Conservation (phyloP, 108 stramenopile species). For the Nitzschia sp. region DNA sequence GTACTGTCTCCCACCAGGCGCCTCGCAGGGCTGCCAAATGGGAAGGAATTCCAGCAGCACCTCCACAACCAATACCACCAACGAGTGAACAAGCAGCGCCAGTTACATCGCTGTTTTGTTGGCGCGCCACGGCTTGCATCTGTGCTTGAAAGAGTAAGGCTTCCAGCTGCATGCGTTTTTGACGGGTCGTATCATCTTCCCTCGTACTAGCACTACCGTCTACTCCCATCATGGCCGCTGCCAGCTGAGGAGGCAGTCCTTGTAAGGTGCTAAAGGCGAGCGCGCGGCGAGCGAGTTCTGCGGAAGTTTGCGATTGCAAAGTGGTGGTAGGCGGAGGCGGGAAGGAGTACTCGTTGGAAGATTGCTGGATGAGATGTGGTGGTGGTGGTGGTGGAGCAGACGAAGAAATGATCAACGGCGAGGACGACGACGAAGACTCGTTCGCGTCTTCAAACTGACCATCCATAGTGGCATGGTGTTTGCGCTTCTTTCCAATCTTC, state of each 20-base stretch:
- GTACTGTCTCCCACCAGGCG: neutral
- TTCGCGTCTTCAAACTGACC: slow-evolving; percentile 20
- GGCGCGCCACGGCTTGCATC: neutral
- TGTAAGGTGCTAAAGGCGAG: neutral
- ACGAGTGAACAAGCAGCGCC: too few relatives aligned
- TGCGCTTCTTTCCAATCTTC: slow-evolving; percentile 15
- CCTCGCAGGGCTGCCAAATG: neutral
- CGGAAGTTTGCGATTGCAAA: neutral
- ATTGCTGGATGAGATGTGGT: slow-evolving; percentile 10
- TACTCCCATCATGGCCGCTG: neutral
- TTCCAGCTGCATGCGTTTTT: slow-evolving; percentile 13
- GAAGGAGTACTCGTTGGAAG: neutral
- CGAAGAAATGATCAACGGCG: neutral
- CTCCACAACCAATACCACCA: too few relatives aligned
- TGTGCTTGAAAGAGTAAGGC: neutral
- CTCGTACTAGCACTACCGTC: too few relatives aligned
- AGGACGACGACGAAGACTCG: neutral
- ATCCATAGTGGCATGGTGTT: slow-evolving; percentile 1
- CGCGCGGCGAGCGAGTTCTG: slow-evolving; percentile 10
- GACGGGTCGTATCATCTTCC: neutral
- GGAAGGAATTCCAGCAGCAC: neutral
- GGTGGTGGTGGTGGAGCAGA: slow-evolving; percentile 2
- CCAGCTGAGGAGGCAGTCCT: neutral
- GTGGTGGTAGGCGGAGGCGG: neutral
- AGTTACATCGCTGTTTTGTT: neutral